A percentile compares a stretch with the other conserved stretches of the same genome.
Evolutionary conservation across 139 green algal genomes (phyloP).

Genomic region (Chlorella vulgaris): DNA sequence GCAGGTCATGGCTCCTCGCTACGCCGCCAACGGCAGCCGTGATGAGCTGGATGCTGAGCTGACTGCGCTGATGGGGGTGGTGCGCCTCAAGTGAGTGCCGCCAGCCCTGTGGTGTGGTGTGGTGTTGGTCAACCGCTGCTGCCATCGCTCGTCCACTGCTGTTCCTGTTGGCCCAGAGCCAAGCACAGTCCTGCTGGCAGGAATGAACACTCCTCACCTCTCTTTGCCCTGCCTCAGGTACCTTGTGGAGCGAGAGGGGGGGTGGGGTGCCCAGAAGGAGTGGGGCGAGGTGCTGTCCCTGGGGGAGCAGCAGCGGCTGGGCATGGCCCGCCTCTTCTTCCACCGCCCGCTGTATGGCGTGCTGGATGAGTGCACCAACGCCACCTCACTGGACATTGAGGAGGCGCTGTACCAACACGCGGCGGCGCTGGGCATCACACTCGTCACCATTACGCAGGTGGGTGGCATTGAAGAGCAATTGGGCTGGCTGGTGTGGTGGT

Average conservation of each 20-base stretch:
- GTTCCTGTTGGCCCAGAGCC: too few relatives aligned
- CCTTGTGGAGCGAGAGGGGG: constrained; percentile 71
- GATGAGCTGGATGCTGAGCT: constrained; percentile 56
- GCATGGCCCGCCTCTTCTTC: constrained; percentile 83
- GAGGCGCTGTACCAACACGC: constrained; percentile 65
- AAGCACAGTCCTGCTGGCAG: not conserved
- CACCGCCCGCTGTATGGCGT: constrained; percentile 68
- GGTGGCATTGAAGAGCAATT: not conserved
- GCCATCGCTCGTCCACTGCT: not conserved
- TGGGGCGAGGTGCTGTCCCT: constrained; percentile 77
- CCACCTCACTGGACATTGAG: constrained; percentile 76
- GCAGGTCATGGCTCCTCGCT: constrained; percentile 9
- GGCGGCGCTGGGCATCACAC: constrained; percentile 35
- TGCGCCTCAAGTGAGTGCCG: constrained; percentile 49
- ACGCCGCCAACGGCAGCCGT: not conserved
- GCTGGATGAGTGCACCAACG: constrained; percentile 84
- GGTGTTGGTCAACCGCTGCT: not conserved
- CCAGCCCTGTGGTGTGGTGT: too few relatives aligned
- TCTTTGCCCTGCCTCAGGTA: constrained; percentile 38
- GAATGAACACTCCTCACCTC: not conserved
- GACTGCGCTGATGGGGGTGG: constrained; percentile 54
- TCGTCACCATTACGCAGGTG: constrained; percentile 51
- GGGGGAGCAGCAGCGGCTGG: constrained; percentile 82
- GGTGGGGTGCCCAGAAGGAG: constrained; percentile 55
- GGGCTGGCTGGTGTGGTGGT: constrained; percentile 28